These are phyloP conservation scores for Suaeda aralocaspica DNA, from an alignment of 148 eudicot species.

Conservation along the genomic window DNA sequence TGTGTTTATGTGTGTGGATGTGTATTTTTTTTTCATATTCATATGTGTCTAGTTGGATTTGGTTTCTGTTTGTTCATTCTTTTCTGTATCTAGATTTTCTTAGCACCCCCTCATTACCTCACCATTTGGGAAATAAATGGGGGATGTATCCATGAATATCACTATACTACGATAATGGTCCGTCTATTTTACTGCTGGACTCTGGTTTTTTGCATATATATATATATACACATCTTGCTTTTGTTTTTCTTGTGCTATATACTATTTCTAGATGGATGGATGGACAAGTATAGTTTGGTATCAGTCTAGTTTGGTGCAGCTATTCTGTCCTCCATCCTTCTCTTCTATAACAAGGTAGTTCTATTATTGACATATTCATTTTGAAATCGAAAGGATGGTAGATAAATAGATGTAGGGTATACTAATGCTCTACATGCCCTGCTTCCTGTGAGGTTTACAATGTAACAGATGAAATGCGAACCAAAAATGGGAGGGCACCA, in stretches of 20 bases:
- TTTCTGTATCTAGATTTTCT: conserved; percentile 69
- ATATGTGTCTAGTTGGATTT: conserved; percentile 44
- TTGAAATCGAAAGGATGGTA: conserved; percentile 22
- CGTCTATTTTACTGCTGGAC: conserved; percentile 12
- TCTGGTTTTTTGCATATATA: conserved; percentile 2
- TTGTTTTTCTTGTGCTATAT: not conserved
- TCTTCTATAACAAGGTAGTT: conserved; percentile 31
- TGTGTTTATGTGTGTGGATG: conserved; percentile 44
- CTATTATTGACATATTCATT: conserved; percentile 22
- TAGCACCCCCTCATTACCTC: conserved; percentile 33
- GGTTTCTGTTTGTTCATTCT: conserved; percentile 59
- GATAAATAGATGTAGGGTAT: conserved; percentile 19
- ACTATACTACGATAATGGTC: conserved; percentile 27
- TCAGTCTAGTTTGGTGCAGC: conserved; percentile 11
- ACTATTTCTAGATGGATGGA: not conserved
- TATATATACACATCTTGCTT: no score
- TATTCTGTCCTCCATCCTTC: not conserved
- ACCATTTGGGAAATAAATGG: conserved; percentile 47
- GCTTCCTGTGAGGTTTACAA: conserved; percentile 27
- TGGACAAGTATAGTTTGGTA: conserved; percentile 20
- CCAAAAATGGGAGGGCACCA: not conserved
- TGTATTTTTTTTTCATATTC: conserved; percentile 29
- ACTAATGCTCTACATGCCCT: conserved; percentile 18
- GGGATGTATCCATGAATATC: conserved; percentile 31
- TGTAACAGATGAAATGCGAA: conserved; percentile 17